Evolutionary conservation across 208 protist genomes (phyloP).

Genomic region (Acanthamoeba healyi): DNA sequence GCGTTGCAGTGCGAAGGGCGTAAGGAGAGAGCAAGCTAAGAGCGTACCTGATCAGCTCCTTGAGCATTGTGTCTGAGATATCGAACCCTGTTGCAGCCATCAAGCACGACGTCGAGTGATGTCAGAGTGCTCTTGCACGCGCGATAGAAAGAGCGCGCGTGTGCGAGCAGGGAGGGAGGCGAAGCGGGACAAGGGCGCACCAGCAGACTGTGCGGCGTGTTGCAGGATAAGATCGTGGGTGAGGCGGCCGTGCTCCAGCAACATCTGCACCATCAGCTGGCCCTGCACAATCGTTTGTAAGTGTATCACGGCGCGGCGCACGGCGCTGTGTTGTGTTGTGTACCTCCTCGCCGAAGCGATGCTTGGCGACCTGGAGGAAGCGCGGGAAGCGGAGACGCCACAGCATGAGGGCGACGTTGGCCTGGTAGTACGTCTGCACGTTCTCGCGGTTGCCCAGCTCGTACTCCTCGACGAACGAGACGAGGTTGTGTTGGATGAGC

Average conservation of each 20-base stretch:
- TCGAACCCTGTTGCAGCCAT: background rate
- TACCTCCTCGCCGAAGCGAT: slow-evolving; percentile 27
- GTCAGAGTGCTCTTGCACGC: too few relatives aligned
- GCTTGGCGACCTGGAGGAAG: slow-evolving; percentile 8
- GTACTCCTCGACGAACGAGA: slow-evolving; percentile 66
- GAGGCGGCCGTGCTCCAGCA: slow-evolving; percentile 63
- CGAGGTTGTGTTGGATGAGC: slow-evolving; percentile 65
- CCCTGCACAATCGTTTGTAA: background rate
- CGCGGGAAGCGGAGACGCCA: slow-evolving; percentile 30
- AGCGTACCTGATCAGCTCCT: background rate
- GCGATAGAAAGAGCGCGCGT: too few relatives aligned
- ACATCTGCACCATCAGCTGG: slow-evolving; percentile 14
- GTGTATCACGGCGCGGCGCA: background rate
- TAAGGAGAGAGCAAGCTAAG: background rate
- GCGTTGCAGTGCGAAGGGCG: background rate
- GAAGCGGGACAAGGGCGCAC: background rate
- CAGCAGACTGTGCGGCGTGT: background rate
- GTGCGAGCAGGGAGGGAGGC: background rate
- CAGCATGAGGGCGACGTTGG: slow-evolving; percentile 28
- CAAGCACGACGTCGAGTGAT: too few relatives aligned
- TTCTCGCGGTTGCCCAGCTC: background rate
- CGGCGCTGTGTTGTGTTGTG: background rate
- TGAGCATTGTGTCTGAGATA: background rate
- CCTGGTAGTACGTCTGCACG: slow-evolving; percentile 42
- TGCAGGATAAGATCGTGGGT: slow-evolving; percentile 27